Conservation (phyloP, 139 green algal genomes). For the Penium margaritaceum region DNA sequence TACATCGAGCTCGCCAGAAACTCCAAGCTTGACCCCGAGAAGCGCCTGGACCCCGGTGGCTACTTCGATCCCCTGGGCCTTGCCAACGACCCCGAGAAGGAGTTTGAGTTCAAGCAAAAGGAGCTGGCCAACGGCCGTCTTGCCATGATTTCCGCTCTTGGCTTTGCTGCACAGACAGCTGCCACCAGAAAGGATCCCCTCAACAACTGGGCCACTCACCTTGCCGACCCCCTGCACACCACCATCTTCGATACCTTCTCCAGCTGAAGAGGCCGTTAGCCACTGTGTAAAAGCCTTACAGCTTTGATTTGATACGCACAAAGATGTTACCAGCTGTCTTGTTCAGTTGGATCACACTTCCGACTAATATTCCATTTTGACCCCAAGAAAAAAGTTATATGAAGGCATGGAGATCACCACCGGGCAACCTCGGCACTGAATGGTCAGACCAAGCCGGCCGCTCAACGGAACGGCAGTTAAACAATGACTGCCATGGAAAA, state of each 20-base stretch:
- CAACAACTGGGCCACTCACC: constrained; percentile 45
- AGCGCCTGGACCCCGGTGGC: constrained; percentile 49
- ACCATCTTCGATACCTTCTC: constrained; percentile 47
- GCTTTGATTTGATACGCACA: no score
- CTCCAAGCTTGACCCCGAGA: constrained; percentile 40
- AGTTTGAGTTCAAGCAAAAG: constrained; percentile 43
- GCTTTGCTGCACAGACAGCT: constrained; percentile 48
- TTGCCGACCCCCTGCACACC: constrained; percentile 32
- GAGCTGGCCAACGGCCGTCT: constrained; percentile 53
- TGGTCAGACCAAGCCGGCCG: no score
- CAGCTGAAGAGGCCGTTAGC: no score
- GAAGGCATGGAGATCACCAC: no score
- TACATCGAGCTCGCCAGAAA: constrained; percentile 48
- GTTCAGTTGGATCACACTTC: no score
- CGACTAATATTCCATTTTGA: no score
- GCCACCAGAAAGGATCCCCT: constrained; percentile 48
- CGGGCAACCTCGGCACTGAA: no score
- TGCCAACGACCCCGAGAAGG: constrained; percentile 31
- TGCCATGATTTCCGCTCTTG: constrained; percentile 51
- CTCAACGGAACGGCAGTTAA: no score
- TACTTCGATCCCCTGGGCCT: constrained; percentile 53
- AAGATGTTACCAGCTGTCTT: no score
- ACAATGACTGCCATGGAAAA: no score
- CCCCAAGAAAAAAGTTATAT: no score
- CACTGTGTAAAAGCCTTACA: no score